Base-by-base conservation (phyloP, 306 rosid species). In the Bauhinia variegata region DNA sequence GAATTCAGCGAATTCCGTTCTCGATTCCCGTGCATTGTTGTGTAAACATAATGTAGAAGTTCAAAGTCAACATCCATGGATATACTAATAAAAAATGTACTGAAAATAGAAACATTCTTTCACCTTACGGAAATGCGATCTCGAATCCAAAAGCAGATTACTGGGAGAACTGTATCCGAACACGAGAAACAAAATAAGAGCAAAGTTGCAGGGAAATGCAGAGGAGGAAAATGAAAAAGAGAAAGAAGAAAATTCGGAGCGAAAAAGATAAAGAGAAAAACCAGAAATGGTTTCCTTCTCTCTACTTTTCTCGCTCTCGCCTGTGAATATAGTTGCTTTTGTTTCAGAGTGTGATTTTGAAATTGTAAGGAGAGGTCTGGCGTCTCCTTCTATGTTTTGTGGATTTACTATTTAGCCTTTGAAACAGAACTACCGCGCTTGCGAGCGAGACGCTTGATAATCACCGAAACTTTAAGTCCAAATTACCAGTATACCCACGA, bases 301-400 rank as follows among this genome's bases (percentile, higher is more conserved):
- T n/a, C n/a, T n/a, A n/a, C n/a, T n/a, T n/a, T n/a, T n/a, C n/a
- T 23, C 28, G 28, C 28, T 23, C 28, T 23, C 28, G 28, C 1
- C 2, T 23, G 28, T 23, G 28, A 31, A 65, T 64, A 56, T 69
- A 55, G 60, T 65, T 56, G 34, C 50, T 11, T 70, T 55, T 7
- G 5, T 54, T 16, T 36, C 16, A 17, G 63, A 60, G 63, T 59
- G 1, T 13, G 73, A 49, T 76, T 81, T 68, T 69, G 74, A 64
- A 69, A 43, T 38, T 63, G 65, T 36, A 69, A 75, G 77, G 19
- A 56, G 76, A 65, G 70, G 95, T 91, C 79, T 80, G 82, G 85
- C 75, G 89, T 92, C 89, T 44, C 57, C 79, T 39, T 87, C 96
- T 42, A 36, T 54, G 79, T 60, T 58, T 17, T 44, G 42, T n/a